Percentiles rank a stretch among this genome's conserved stretches.
Conservation (phyloP, 108 stramenopile species). For the Pseudonitzschia multiseries region DNA sequence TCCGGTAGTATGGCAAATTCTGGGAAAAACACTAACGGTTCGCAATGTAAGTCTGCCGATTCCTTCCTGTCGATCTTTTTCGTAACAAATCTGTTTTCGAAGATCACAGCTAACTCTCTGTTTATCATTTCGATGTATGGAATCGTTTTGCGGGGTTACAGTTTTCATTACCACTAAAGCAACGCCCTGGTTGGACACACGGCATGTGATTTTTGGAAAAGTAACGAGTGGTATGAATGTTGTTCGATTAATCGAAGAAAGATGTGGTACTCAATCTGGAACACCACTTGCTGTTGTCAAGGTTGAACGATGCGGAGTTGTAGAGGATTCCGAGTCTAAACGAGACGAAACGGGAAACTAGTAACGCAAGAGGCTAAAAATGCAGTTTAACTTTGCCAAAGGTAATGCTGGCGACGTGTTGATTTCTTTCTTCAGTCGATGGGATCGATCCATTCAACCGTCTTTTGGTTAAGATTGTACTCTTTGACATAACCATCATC, state of each 20-base stretch:
- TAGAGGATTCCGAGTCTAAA: slow-evolving; percentile 22
- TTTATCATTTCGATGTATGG: slow-evolving; percentile 65
- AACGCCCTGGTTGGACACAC: slow-evolving; percentile 93
- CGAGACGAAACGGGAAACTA: neutral
- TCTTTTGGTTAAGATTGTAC: slow-evolving; percentile 44
- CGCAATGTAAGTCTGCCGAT: slow-evolving; percentile 46
- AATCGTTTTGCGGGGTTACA: neutral
- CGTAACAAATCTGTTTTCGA: slow-evolving; percentile 34
- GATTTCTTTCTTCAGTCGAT: neutral
- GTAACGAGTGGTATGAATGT: slow-evolving; percentile 78
- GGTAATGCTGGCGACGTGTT: no score
- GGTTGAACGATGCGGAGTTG: slow-evolving; percentile 67
- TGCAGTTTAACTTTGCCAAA: no score
- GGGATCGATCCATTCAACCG: slow-evolving; percentile 42
- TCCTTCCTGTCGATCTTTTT: slow-evolving; percentile 21
- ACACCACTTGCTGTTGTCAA: slow-evolving; percentile 44
- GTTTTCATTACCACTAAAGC: slow-evolving; percentile 84
- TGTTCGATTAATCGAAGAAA: slow-evolving; percentile 66
- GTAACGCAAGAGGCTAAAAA: no score
- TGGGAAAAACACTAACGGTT: slow-evolving; percentile 89
- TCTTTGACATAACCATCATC: slow-evolving; percentile 54
- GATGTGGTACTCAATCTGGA: slow-evolving; percentile 61
- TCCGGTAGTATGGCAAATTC: slow-evolving; percentile 91
- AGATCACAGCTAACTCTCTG: slow-evolving; percentile 38
- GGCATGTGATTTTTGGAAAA: slow-evolving; percentile 82